These are phyloP conservation scores for Pterocarpus macrocarpus DNA, from an alignment of 306 rosid species.

Conservation along the genomic window DNA sequence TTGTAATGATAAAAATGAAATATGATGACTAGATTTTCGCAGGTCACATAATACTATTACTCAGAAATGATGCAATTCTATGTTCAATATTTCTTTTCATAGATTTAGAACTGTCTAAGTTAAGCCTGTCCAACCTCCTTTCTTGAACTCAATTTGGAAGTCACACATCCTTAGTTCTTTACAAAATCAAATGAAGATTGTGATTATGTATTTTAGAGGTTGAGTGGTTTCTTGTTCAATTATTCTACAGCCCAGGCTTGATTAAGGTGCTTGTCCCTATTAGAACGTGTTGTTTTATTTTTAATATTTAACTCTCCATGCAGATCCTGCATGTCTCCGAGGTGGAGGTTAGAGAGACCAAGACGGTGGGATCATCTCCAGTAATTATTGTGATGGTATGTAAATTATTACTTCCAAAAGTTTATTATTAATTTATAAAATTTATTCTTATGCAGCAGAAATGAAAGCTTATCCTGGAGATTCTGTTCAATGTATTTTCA, in stretches of 20 bases:
- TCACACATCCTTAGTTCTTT: neutral
- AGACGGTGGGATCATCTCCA: conserved; percentile 85
- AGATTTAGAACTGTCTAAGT: neutral
- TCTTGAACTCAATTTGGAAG: neutral
- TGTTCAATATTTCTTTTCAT: neutral
- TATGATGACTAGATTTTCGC: neutral
- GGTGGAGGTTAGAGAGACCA: conserved; percentile 76
- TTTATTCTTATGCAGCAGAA: conserved; percentile 28
- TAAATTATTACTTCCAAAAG: conserved; percentile 14
- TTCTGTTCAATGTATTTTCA: conserved; percentile 47
- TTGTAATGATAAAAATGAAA: conserved; percentile 28
- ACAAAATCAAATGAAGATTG: conserved; percentile 5
- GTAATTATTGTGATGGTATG: conserved; percentile 74
- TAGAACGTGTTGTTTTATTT: conserved; percentile 9
- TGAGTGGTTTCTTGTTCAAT: conserved; percentile 1
- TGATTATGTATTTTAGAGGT: neutral
- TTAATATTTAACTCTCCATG: conserved; percentile 44
- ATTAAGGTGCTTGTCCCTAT: conserved; percentile 31
- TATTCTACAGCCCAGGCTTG: neutral
- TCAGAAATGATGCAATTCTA: conserved; percentile 30
- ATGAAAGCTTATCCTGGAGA: conserved; percentile 30
- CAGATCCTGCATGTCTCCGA: conserved; percentile 94
- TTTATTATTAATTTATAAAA: conserved; percentile 15
- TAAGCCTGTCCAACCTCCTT: conserved; percentile 12
- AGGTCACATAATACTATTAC: conserved; percentile 14